Conservation (phyloP, 805 yeast species). For the Schwanniomyces pseudopolymorphus region DNA sequence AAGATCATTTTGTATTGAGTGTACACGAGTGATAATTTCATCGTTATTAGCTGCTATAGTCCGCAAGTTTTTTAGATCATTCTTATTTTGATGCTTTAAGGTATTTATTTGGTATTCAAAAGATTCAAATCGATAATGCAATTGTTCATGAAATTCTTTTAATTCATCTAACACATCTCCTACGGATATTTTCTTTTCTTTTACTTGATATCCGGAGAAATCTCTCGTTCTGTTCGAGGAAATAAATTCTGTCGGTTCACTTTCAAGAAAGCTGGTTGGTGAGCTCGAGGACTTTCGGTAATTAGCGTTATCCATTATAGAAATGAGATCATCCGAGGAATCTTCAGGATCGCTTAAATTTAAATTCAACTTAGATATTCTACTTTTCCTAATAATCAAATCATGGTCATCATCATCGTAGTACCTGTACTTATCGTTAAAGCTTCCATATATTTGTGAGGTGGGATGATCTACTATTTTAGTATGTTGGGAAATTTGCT, state of each 20-base stretch:
- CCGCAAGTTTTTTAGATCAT: background rate
- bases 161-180: conserved; percentile 8
- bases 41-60: background rate
- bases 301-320: conserved; percentile 10
- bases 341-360: conserved; percentile 4
- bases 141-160: conserved; percentile 6
- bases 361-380: background rate
- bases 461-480: conserved; percentile 11
- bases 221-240: background rate
- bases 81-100: conserved; percentile 3
- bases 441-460: conserved; percentile 14
- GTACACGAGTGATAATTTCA: background rate
- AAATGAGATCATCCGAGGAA: conserved; percentile 9
- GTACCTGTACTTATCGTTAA: conserved; percentile 6
- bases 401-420: background rate
- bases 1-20: background rate
- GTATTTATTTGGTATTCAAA: conserved; percentile 1
- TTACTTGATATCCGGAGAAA: background rate
- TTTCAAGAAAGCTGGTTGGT: background rate
- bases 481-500: conserved; percentile 12
- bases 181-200: background rate
- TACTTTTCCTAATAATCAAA: background rate
- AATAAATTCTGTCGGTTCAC: background rate
- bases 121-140: conserved; percentile 4
- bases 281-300: background rate